Conservation (phyloP, 2,329 filamentous ascomycete species). For the Harringtonia aguacate region DNA sequence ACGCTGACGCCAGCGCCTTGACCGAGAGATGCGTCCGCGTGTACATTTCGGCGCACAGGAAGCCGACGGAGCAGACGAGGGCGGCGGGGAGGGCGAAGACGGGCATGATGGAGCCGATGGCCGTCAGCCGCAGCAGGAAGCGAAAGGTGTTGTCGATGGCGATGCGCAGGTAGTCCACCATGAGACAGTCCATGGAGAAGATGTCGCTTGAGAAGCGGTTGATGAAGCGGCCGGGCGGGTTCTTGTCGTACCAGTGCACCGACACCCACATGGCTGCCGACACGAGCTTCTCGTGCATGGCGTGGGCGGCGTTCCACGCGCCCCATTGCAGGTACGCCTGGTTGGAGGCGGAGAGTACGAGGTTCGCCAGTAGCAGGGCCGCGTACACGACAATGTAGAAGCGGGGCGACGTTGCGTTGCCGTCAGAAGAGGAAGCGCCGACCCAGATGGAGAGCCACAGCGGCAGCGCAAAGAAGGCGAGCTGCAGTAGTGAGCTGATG, state of each 20-base stretch:
- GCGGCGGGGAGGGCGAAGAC: constrained; percentile 36
- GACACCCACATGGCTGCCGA: constrained; percentile 41
- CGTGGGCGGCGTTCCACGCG: constrained; percentile 43
- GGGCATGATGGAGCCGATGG: constrained; percentile 37
- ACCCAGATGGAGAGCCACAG: constrained; percentile 43
- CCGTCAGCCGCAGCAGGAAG: constrained; percentile 2
- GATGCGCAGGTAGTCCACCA: constrained; percentile 33
- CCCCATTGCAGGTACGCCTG: constrained; percentile 18
- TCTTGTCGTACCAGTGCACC: constrained; percentile 43
- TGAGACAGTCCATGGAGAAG: constrained; percentile 38
- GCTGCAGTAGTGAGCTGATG: constrained; percentile 28
- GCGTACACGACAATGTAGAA: constrained; percentile 46
- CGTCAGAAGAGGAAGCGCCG: constrained; percentile 35
- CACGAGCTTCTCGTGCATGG: constrained; percentile 41
- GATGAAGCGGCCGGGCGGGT: constrained; percentile 21
- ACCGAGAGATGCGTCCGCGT: constrained; percentile 28
- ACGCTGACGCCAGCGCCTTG: constrained; percentile 22
- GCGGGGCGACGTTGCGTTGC: constrained; percentile 25
- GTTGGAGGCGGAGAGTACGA: constrained; percentile 31
- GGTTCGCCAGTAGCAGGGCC: constrained; percentile 30
- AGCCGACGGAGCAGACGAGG: constrained; percentile 32
- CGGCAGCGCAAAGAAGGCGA: constrained; percentile 24
- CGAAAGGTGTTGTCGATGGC: constrained; percentile 34
- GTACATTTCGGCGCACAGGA: constrained; percentile 38
- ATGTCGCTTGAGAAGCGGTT: constrained; percentile 33